Evolutionary conservation across 768 basidiomycete genomes (phyloP), one percentile per base, ranked within the genome.

Genomic region (Naganishia kalamii): DNA sequence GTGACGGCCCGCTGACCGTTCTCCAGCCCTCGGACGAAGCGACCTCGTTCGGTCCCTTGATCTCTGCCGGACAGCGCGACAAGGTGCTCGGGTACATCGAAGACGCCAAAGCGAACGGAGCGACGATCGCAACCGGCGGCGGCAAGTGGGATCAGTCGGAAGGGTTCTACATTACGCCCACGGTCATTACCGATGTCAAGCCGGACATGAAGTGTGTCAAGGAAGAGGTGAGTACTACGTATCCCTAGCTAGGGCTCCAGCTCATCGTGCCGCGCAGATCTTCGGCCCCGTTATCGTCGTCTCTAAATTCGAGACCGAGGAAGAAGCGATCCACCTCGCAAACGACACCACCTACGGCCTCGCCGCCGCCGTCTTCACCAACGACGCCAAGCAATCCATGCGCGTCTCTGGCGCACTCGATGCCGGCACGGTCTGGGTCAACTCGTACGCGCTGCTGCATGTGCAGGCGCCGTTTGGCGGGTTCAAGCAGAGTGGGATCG

Each of bases 251-350:
- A n/a, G n/a, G n/a, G n/a, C 43, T 43, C 6, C 47, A 44, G 47
- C 50, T 62, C 41, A 75, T 57, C 23, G 86, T 70, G 71, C 66
- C 32, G n/a, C 33, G 71, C 85, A 92, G 88, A 94, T 94, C 67
- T 97, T 97, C 75, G 93, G 93, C 4, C 93, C 93, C n/a, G 93
- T 97, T 1, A 83, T 92, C 60, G 86, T 85, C 23, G 80, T 90
- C 30, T 83, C 86, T 80, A 86, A 85, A 75, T 97, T 97, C 80
- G 84, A 83, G 69, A 87, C 88, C 12, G 93, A 94, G 77, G 87
- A 87, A 62, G 90, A 96, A 74, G 92, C 86, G 3, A 85, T 97
- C 68, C 71, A 81, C 40, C 79, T 92, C 11, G 92, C 90, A 15
- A 98, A 98, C 78, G 86, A 93, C 75, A 87, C 88, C 0, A 72